Conservation (phyloP, 176 grass and related monocot genomes). For the Phoenix dactylifera region DNA sequence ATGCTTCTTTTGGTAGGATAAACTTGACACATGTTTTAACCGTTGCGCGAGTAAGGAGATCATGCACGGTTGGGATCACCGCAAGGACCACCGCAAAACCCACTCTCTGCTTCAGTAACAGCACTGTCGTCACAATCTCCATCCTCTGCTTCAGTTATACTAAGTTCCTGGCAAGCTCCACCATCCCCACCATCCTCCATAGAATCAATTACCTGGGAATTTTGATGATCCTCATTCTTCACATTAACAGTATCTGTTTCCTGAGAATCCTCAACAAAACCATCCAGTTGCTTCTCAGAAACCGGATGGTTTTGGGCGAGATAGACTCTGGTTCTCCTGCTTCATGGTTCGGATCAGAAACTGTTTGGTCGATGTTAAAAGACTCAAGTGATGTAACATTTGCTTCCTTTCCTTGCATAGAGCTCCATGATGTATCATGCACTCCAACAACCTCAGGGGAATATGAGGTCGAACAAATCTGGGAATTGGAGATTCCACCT, state of each 20-base stretch:
- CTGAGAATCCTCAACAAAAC: conserved; percentile 11
- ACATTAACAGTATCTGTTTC: not conserved
- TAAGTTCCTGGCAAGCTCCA: not conserved
- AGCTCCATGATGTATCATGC: not conserved
- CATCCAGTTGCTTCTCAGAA: conserved; percentile 12
- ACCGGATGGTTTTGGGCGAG: conserved; percentile 2
- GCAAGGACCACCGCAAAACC: not conserved
- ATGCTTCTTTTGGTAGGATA: too few species aligned
- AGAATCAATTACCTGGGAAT: not conserved
- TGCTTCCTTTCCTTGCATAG: not conserved
- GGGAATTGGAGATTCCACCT: not conserved
- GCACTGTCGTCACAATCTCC: conserved; percentile 5
- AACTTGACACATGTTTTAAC: too few species aligned
- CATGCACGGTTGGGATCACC: too few species aligned
- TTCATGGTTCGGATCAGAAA: conserved; percentile 2
- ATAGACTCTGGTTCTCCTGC: not conserved
- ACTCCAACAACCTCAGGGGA: not conserved
- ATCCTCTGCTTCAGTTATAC: conserved; percentile 2
- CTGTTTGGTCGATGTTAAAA: not conserved
- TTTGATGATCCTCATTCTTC: not conserved
- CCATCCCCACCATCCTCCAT: not conserved
- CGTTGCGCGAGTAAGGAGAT: too few species aligned
- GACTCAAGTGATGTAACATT: not conserved
- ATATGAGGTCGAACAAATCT: not conserved
- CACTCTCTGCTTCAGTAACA: conserved; percentile 15